Evolutionary conservation across 164 flowering plant genomes (phyloP), one percentile per base, ranked within the genome.

Genomic region (Pachysandra terminalis): DNA sequence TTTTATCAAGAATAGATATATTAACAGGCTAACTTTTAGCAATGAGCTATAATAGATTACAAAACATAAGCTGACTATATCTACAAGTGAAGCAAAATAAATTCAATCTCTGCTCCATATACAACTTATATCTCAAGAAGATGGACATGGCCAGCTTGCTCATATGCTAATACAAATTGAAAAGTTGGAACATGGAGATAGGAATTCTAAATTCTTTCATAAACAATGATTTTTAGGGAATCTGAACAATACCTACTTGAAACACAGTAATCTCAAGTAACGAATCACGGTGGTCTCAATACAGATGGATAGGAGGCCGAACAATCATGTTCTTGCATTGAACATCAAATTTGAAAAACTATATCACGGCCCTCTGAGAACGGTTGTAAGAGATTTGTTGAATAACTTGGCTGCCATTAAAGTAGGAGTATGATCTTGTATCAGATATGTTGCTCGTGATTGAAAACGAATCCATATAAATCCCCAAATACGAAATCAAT

Each of bases 401-500:
- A 79, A 81, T 71, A 68, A 82, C 57, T 67, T 73, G 78, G 65
- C 79, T 76, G 45, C 75, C 61, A 49, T 78, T 80, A 71, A 73
- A 40, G 61, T 41, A 6, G 22, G 72, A 52, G 40, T n/a, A 23
- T 27, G 79, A 64, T 23, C 63, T 68, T n/a, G 68, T 52, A 61
- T 59, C 41, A 51, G 74, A 64, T 25, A 49, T 9, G 48, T 61
- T 70, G 26, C 57, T 67, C 61, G 68, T 3, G 63, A 66, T n/a
- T 9, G 95, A 79, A 68, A 81, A 81, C 6, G 79, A 68, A 68
- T 92, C 94, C 75, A 79, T 63, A 69, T 85, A 79, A 45, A 92
- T 54, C 14, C 97, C 98, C 55, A 92, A 64, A 72, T 72, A 81
- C 8, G 96, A 79, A 56, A 95, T 77, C 28, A 95, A 71, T 6